Evolutionary conservation across 345 rosid species (phyloP), one percentile per base, ranked within the genome.

Genomic region (Dimocarpus longan): DNA sequence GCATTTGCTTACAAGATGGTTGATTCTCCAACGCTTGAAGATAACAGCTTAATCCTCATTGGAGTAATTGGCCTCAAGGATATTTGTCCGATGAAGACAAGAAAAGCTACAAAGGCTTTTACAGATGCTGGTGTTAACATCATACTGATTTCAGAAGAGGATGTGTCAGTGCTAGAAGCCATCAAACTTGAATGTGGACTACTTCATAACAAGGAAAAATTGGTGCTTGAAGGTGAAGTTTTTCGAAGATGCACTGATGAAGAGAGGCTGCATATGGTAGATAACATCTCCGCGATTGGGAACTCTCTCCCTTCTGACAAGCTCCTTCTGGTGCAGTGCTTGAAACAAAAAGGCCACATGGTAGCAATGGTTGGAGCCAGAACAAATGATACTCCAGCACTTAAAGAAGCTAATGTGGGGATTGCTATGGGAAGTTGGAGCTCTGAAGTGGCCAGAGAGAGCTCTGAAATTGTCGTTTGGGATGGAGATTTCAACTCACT

Each of bases 1-100:
- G 79, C 79, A 66, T 76, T 76, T 76, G 79, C 79, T 76, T 66
- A 19, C 22, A 66, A 66, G 64, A 37, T 66, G 43, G 56, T 39
- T 22, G 64, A 76, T n/a, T 24, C 15, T 66, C 12, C 50, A 76
- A 32, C 40, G 7, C 8, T 50, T 48, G 56, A 66, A 10, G 79
- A 66, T 18, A 32, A 32, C 39, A 46, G 37, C 10, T 46, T 76
- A 46, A 66, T 15, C 12, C 24, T 76, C 72, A 39, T 76, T 18
- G 79, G 70, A 67, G 5, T 76, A n/a, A 4, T 76, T 1, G 79
- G 79, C 54, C 65, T 76, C 26, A 76, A 52, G 56, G 15, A 66
- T 48, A 28, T 19, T 50, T 19, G 52, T 39, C 19, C 4, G 0
- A 21, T 22, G 21, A 12, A 76, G 50, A 66, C 28, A 26, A 66